A percentile compares a stretch with the other conserved stretches of the same genome.
phyloP scores from a whole-genome alignment of 306 rosid species.

The Inga oerstediana region DNA sequence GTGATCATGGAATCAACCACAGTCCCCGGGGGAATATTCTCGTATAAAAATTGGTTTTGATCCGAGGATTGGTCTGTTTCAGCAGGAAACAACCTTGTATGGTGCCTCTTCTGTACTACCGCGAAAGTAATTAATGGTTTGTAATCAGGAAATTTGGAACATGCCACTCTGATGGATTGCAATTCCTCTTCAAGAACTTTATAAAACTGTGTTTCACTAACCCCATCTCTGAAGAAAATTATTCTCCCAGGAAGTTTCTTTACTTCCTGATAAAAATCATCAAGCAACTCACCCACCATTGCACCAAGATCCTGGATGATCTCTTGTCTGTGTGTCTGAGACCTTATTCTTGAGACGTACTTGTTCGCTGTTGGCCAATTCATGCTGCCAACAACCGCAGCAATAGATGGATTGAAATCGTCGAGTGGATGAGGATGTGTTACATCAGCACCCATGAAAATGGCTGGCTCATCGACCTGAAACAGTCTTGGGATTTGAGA shows the following conservation, averaged over 20 bases:
- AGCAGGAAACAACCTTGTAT: slow-evolving; percentile 88
- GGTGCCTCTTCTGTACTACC: slow-evolving; percentile 97
- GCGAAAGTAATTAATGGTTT: slow-evolving; percentile 84
- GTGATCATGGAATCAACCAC: slow-evolving; percentile 96
- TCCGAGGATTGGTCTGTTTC: slow-evolving; percentile 60
- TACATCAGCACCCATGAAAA: slow-evolving; percentile 98
- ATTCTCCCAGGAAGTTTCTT: slow-evolving; percentile 80
- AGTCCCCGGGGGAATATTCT: slow-evolving; percentile 92
- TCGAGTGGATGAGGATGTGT: slow-evolving; percentile 99
- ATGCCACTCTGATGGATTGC: slow-evolving; percentile 71
- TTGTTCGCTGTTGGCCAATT: slow-evolving; percentile 99
- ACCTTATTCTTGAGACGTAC: slow-evolving; percentile 95
- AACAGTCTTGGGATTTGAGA: slow-evolving; percentile 85
- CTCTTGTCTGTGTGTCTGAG: slow-evolving; percentile 96
- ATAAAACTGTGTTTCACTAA: slow-evolving; percentile 92
- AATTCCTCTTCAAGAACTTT: slow-evolving; percentile 85
- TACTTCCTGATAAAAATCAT: slow-evolving; percentile 75
- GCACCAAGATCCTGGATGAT: slow-evolving; percentile 80
- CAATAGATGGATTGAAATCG: slow-evolving; percentile 91
- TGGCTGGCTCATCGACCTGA: slow-evolving; percentile 64
- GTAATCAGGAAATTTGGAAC: slow-evolving; percentile 64
- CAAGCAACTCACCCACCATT: slow-evolving; percentile 89
- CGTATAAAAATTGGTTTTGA: slow-evolving; percentile 56
- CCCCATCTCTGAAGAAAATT: slow-evolving; percentile 94
- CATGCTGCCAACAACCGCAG: slow-evolving; percentile 99